A percentile compares a stretch with the other conserved stretches of the same genome.
These are phyloP conservation scores for Rosa chinensis DNA, from an alignment of 306 rosid species.

Conservation along the genomic window DNA sequence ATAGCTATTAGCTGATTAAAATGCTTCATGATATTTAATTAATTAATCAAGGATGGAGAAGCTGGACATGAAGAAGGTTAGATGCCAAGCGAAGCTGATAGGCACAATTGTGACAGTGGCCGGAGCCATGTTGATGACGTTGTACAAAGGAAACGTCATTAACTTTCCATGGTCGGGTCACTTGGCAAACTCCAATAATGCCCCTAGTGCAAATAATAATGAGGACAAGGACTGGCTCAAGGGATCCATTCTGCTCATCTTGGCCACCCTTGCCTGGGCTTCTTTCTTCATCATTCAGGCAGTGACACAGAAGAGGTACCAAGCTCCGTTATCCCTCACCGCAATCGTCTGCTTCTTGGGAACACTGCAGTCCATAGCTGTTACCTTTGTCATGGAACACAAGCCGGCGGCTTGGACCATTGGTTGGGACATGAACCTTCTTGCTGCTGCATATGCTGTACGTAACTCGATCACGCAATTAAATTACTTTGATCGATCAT, in stretches of 20 bases:
- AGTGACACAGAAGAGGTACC: not conserved
- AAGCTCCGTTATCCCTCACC: conserved; percentile 61
- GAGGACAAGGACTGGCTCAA: conserved; percentile 57
- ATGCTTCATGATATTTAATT: not conserved
- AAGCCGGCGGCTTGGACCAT: conserved; percentile 68
- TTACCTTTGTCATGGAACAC: conserved; percentile 68
- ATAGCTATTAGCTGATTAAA: not conserved
- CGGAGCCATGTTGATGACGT: conserved; percentile 88
- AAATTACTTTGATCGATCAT: not conserved
- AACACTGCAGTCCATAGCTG: conserved; percentile 65
- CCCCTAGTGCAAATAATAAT: conserved; percentile 38
- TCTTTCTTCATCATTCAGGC: conserved; percentile 59
- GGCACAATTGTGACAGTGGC: conserved; percentile 80
- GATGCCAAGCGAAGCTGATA: conserved; percentile 75
- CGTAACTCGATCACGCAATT: not conserved
- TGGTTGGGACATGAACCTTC: conserved; percentile 88
- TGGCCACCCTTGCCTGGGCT: conserved; percentile 86
- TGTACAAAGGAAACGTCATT: conserved; percentile 56
- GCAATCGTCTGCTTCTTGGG: conserved; percentile 74
- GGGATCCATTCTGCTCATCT: conserved; percentile 69
- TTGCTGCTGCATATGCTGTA: conserved; percentile 93
- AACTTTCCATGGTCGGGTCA: not conserved
- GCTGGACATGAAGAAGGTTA: conserved; percentile 58
- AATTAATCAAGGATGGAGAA: conserved; percentile 72
- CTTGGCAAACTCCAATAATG: not conserved